Conservation (phyloP, 2,329 filamentous ascomycete genomes). For the Hortaea werneckii region DNA sequence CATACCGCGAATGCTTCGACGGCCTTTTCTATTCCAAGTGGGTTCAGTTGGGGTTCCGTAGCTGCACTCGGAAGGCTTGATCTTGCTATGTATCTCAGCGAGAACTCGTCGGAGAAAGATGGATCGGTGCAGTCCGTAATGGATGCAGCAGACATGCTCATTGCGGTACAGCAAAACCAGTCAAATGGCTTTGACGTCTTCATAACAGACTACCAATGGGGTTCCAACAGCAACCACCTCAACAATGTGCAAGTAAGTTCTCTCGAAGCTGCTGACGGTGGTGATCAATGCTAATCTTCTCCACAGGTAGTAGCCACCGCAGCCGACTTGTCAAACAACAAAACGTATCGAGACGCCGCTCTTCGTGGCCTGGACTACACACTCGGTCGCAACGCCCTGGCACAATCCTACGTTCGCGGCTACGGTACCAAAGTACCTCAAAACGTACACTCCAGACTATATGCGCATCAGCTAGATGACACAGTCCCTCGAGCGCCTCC, state of each 20-base stretch:
- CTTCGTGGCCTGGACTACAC: constrained; percentile 4
- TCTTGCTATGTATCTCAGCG: constrained; percentile 3
- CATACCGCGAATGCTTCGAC: constrained; percentile 3
- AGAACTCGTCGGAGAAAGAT: constrained; percentile 1
- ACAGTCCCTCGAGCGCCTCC: constrained; percentile 3
- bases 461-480: constrained; percentile 3
- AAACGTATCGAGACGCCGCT: constrained; percentile 2
- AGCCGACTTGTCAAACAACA: constrained; percentile 2
- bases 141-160: constrained; percentile 2
- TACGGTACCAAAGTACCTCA: constrained; percentile 4
- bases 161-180: constrained; percentile 4
- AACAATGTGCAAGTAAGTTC: constrained; percentile 4
- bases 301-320: constrained; percentile 4
- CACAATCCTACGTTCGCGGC: constrained; percentile 4
- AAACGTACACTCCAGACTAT: constrained; percentile 5
- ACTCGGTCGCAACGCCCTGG: constrained; percentile 4
- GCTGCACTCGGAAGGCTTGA: constrained; percentile 2
- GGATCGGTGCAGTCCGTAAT: constrained; percentile 4
- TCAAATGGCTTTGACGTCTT: constrained; percentile 4
- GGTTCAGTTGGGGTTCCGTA: constrained; percentile 3
- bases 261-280: not conserved
- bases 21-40: constrained; percentile 1
- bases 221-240: constrained; percentile 5
- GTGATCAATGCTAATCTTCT: not conserved
- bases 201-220: constrained; percentile 2